Conservation (phyloP, 306 rosid species). For the Quillaja saponaria region DNA sequence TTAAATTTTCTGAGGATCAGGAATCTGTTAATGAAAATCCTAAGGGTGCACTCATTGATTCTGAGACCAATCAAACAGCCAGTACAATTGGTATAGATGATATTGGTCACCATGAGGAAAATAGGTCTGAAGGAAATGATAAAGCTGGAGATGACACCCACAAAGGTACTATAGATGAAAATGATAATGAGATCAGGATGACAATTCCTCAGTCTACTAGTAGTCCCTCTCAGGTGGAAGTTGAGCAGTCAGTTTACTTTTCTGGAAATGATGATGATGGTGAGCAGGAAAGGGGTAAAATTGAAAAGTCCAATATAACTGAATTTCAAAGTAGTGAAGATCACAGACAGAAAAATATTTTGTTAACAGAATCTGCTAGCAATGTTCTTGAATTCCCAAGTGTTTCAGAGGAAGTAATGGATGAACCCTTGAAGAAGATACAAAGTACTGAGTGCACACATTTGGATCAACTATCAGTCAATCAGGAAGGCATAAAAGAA, state of each 20-base stretch:
- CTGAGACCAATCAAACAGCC: slow-evolving; percentile 32
- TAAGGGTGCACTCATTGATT: slow-evolving; percentile 25
- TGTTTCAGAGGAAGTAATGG: slow-evolving; percentile 38
- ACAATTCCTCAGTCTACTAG: slow-evolving; percentile 27
- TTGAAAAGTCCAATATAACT: slow-evolving; percentile 26
- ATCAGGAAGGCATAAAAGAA: slow-evolving; percentile 27
- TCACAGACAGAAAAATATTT: slow-evolving; percentile 23
- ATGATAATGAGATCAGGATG: slow-evolving; percentile 18
- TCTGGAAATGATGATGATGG: slow-evolving; percentile 24
- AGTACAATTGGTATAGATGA: slow-evolving; percentile 21
- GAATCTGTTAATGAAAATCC: slow-evolving; percentile 27
- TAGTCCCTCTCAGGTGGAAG: slow-evolving; percentile 35
- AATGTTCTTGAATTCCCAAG: slow-evolving; percentile 26
- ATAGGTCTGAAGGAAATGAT: slow-evolving; percentile 29
- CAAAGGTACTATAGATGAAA: slow-evolving; percentile 34
- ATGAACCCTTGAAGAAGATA: slow-evolving; percentile 27
- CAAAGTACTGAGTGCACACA: slow-evolving; percentile 31
- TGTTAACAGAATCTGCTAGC: slow-evolving; percentile 20
- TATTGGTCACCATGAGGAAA: slow-evolving; percentile 21
- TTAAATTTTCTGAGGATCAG: slow-evolving; percentile 34
- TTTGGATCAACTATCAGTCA: slow-evolving; percentile 22
- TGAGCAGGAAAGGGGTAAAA: slow-evolving; percentile 25
- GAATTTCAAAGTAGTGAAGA: slow-evolving; percentile 33
- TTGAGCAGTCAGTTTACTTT: slow-evolving; percentile 24
- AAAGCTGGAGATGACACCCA: slow-evolving; percentile 27